These are phyloP conservation scores for Haplosporangium sp. DNA, from an alignment of 371 early-diverging fungal genomes.

Conservation along the genomic window DNA sequence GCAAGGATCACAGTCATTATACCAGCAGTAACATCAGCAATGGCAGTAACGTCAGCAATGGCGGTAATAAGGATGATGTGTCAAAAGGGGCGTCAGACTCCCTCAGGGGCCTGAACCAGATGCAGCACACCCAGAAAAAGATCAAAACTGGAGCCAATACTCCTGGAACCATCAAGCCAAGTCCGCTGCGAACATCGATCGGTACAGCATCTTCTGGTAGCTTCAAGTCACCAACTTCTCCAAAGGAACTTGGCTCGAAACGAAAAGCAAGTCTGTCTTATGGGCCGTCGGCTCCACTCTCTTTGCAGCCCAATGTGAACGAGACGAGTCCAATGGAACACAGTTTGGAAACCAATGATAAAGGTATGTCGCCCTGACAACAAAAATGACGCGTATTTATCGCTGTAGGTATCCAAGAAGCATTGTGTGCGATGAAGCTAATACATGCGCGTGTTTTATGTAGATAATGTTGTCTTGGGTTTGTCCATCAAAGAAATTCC, in stretches of 20 bases:
- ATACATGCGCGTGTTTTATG: neutral
- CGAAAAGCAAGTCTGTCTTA: neutral
- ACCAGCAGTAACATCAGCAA: too few species aligned
- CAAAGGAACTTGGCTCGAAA: neutral
- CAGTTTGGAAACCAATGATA: neutral
- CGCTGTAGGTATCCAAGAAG: too few species aligned
- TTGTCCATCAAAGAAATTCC: neutral
- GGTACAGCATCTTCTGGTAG: neutral
- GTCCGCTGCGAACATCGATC: neutral
- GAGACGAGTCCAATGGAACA: neutral
- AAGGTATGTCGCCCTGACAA: neutral
- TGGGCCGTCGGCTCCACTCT: neutral
- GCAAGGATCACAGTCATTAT: too few species aligned
- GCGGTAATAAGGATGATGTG: too few species aligned
- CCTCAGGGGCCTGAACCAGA: too few species aligned
- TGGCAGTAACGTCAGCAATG: too few species aligned
- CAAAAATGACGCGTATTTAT: too few species aligned
- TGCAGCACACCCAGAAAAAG: neutral
- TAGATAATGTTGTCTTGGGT: neutral
- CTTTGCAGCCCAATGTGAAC: neutral
- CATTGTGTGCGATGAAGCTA: neutral
- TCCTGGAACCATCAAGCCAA: neutral
- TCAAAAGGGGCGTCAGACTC: too few species aligned
- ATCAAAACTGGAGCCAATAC: neutral
- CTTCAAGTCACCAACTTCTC: neutral